Base-by-base conservation (phyloP, 2,329 filamentous ascomycete species). In the Amesomyces nigricolor region DNA sequence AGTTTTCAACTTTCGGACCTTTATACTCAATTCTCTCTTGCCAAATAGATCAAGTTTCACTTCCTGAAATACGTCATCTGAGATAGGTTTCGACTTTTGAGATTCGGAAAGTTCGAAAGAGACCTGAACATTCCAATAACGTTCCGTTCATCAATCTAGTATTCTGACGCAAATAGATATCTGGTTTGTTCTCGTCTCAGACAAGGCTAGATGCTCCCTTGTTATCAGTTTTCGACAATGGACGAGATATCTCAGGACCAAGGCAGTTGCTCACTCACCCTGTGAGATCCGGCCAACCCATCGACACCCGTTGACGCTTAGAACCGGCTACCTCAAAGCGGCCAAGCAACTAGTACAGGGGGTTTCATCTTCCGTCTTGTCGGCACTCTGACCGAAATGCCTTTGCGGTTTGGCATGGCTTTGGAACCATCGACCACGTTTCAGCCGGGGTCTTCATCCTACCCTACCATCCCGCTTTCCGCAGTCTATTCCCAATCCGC, bases 321-420 rank as follows among this genome's bases (percentile, higher is more conserved):
- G 19, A 40, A n/a, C 32, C 19, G 16, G 48, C 53, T 44, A 57
- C 32, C 53, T 50, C 37, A 56, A 61, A 58, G 47, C 51, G 55
- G 58, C 46, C 56, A 58, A 45, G 55, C 47, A 54, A 61, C 55
- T 63, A 60, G 58, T 60, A 58, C 58, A 65, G 56, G 61, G 56
- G 54, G 68, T 71, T 70, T 71, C 69, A 70, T 58, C 53, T 64
- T 56, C 46, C 57, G 61, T 61, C 59, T 60, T 61, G 58, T 54
- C 57, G 53, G 46, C 57, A n/a, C 26, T 45, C 61, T 51, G 59
- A 61, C 56, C 53, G 55, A 57, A 60, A 56, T 42, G 59, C 57
- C 50, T 59, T 57, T 61, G 55, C 53, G 57, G 65, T 69, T 68
- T 69, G 65, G 66, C 57, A 65, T 65, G 50, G 57, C 57, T 60